A percentile compares a stretch with the other conserved stretches of the same genome.
Evolutionary conservation across 106 monocot species (phyloP).

Genomic region (Cymbidium sinense): DNA sequence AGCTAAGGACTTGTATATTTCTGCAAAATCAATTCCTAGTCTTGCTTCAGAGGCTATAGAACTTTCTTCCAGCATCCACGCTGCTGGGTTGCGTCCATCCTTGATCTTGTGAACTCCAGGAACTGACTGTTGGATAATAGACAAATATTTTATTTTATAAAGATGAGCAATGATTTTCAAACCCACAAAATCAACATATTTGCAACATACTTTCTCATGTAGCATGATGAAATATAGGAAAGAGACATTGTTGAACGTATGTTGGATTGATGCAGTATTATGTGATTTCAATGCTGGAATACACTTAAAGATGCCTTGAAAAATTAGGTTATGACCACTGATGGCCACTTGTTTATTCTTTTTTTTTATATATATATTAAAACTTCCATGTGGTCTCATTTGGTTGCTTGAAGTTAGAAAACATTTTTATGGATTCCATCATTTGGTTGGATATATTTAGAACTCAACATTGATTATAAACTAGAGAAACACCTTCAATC

Average conservation of each 20-base stretch:
- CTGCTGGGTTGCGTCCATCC: conserved; percentile 60
- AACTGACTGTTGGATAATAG: conserved; percentile 37
- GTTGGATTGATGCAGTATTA: background rate
- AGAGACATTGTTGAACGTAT: background rate
- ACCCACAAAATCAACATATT: background rate
- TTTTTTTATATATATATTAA: too few relatives aligned
- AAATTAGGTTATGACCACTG: background rate
- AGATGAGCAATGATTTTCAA: background rate
- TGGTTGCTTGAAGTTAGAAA: too few relatives aligned
- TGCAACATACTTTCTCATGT: background rate
- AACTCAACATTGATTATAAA: too few relatives aligned
- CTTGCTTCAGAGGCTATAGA: conserved; percentile 49
- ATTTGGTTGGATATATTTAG: too few relatives aligned
- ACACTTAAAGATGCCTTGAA: background rate
- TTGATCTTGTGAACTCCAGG: conserved; percentile 61
- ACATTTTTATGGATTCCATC: too few relatives aligned
- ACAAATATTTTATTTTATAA: background rate
- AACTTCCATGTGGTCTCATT: too few relatives aligned
- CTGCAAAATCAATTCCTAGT: conserved; percentile 51
- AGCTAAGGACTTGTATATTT: conserved; percentile 39
- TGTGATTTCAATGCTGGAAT: background rate
- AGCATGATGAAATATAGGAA: background rate
- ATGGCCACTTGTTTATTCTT: background rate
- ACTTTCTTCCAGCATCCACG: conserved; percentile 77
- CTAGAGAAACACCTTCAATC: too few relatives aligned